A percentile compares a stretch with the other conserved stretches of the same genome.
These are phyloP conservation scores for Monosporascus sp. DNA, from an alignment of 2,329 filamentous ascomycete species.

Conservation along the genomic window DNA sequence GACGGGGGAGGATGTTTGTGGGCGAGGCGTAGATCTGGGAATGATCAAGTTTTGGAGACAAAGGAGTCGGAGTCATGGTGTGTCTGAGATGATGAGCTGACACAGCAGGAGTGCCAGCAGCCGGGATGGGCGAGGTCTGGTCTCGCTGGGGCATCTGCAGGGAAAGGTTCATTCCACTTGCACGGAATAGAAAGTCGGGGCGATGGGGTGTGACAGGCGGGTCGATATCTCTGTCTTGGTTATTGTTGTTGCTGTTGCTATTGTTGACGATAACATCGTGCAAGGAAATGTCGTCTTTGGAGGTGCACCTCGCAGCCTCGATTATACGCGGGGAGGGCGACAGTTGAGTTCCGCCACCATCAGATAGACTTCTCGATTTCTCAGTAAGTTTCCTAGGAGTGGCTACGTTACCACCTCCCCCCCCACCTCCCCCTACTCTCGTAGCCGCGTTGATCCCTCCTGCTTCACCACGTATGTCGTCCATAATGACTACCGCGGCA, in stretches of 20 bases:
- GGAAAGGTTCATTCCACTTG: conserved; percentile 43
- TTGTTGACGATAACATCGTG: conserved; percentile 27
- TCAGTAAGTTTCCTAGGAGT: conserved; percentile 16
- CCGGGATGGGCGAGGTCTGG: conserved; percentile 27
- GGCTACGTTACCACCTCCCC: background rate
- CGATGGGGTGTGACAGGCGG: conserved; percentile 69
- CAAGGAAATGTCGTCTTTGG: conserved; percentile 63
- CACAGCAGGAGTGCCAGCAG: conserved; percentile 21
- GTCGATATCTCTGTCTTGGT: conserved; percentile 16
- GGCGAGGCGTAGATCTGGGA: conserved; percentile 83
- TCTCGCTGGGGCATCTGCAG: conserved; percentile 62
- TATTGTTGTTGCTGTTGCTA: conserved; percentile 28
- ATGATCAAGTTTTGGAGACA: conserved; percentile 82
- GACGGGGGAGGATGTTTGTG: conserved; percentile 79
- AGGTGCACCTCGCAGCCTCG: conserved; percentile 48
- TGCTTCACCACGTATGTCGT: conserved; percentile 3
- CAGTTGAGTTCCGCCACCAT: conserved; percentile 53
- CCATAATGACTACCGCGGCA: conserved; percentile 24
- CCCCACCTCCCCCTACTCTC: conserved; percentile 7
- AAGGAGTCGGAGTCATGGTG: conserved; percentile 46
- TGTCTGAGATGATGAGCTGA: background rate
- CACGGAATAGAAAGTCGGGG: conserved; percentile 56
- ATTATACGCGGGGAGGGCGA: conserved; percentile 55
- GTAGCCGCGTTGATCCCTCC: background rate
- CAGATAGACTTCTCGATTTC: conserved; percentile 61